phyloP scores from a whole-genome alignment of 1,284 basidiomycete species.

The Papiliotrema laurentii region DNA sequence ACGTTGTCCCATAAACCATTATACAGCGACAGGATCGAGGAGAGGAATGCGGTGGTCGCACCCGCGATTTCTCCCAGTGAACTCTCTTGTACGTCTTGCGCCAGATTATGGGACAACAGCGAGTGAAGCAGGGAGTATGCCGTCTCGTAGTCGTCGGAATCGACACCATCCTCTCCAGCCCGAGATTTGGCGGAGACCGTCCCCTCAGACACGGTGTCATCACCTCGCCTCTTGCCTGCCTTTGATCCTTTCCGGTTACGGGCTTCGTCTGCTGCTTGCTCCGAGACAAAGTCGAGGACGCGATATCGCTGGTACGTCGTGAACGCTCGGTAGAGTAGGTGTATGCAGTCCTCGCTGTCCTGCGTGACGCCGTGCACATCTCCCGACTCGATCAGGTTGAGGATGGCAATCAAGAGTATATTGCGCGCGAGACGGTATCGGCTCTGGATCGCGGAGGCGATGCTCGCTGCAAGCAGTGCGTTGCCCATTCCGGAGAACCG shows the following conservation, averaged over 20 bases:
- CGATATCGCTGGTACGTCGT: slow-evolving; percentile 40
- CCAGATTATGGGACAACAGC: slow-evolving; percentile 53
- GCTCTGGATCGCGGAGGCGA: slow-evolving; percentile 26
- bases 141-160: slow-evolving; percentile 38
- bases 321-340: slow-evolving; percentile 32
- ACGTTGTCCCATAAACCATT: slow-evolving; percentile 22
- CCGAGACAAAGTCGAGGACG: slow-evolving; percentile 38
- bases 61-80: slow-evolving; percentile 62
- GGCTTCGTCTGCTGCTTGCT: slow-evolving; percentile 26
- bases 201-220: slow-evolving; percentile 45
- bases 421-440: slow-evolving; percentile 41
- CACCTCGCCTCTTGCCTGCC: slow-evolving; percentile 18
- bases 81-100: slow-evolving; percentile 48
- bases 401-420: slow-evolving; percentile 40
- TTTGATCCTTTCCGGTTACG: slow-evolving; percentile 12
- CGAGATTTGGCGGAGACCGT: slow-evolving; percentile 45
- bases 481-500: slow-evolving; percentile 38
- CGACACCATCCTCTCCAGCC: slow-evolving; percentile 14
- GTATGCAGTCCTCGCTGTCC: slow-evolving; percentile 29
- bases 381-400: slow-evolving; percentile 26
- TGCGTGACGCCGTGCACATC: slow-evolving; percentile 27
- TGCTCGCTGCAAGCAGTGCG: slow-evolving; percentile 35
- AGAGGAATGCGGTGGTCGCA: slow-evolving; percentile 51
- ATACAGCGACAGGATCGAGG: slow-evolving; percentile 12
- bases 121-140: slow-evolving; percentile 68